Base-by-base conservation (phyloP, 257 asterid genomes). In the Nicotiana obtusifolia region DNA sequence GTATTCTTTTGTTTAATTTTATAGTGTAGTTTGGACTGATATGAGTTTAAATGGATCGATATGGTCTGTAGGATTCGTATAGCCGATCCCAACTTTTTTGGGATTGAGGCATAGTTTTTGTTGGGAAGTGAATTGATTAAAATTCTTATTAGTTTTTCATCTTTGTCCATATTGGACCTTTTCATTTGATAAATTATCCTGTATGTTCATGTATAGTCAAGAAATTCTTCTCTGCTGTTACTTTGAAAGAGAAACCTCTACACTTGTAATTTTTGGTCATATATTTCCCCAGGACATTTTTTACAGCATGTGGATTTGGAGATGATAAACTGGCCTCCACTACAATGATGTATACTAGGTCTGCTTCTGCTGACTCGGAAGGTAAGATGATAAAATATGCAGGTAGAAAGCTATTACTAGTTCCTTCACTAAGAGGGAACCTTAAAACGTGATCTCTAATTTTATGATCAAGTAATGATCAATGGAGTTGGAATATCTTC, bases 261-360 rank as follows among this genome's bases (percentile, higher is more conserved):
- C 30, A 15, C 57, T 76, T 22, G 41, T 49, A 77, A 76, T 20
- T 10, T 76, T 69, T 78, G 26, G 67, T 13, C 71, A 6, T 62
- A 30, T 69, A 20, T 61, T 80, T 53, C 76, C 56, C 69, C 90
- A 92, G 98, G 90, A 82, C 33, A 3, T 91, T 96, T 80, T 90
- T 91, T 14, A 78, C 77, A 81, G 92, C 90, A 26, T 95, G 98
- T 77, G 99, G 97, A 81, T 96, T 94, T 76, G 98, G 92, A 76
- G 93, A 90, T 19, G 95, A 94, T 84, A 82, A 84, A 80, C 84
- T 91, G 14, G 91, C 84, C 84, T 91, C 98, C 82, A 94, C 94
- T 5, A 93, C 98, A 20, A 95, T 94, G 98, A 90, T 92, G 94
- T 94, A 93, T 85, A 62, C 93, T 0, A 81, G 87, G 68, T 83